Conservation (phyloP, 176 grass and related monocot genomes). For the bread wheat (Triticum aestivum) region DNA sequence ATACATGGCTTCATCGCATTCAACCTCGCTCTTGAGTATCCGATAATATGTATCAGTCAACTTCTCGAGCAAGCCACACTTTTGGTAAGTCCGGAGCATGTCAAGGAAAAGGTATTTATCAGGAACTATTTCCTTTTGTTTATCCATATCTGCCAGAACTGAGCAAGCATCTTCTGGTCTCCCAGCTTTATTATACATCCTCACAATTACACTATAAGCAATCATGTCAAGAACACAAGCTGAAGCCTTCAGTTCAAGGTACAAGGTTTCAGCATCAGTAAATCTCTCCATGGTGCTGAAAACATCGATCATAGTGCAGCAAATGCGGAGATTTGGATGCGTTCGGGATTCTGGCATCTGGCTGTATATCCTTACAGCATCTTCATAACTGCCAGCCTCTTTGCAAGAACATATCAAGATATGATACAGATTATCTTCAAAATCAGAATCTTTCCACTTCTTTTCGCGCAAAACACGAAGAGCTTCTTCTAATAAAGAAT, state of each 20-base stretch:
- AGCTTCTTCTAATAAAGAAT: constrained; percentile 73
- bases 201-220: constrained; percentile 75
- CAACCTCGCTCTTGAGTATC: constrained; percentile 65
- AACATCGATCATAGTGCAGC: constrained; percentile 85
- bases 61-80: constrained; percentile 64
- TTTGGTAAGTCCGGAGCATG: constrained; percentile 86
- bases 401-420: constrained; percentile 89
- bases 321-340: constrained; percentile 66
- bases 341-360: constrained; percentile 56
- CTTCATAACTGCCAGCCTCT: constrained; percentile 54
- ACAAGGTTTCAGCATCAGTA: constrained; percentile 67
- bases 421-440: constrained; percentile 87
- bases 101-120: constrained; percentile 87
- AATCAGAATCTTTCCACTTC: constrained; percentile 77
- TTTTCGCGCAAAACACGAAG: constrained; percentile 70
- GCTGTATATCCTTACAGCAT: constrained; percentile 67
- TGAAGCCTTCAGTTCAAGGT: constrained; percentile 56
- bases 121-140: constrained; percentile 78
- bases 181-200: constrained; percentile 83
- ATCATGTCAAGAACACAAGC: constrained; percentile 67
- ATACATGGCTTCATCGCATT: constrained; percentile 86
- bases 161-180: constrained; percentile 59
- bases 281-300: constrained; percentile 70
- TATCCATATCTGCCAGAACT: constrained; percentile 80
- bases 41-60: constrained; percentile 76